phyloP scores from a whole-genome alignment of 2,329 filamentous ascomycete genomes.

The Colletotrichum sp. region DNA sequence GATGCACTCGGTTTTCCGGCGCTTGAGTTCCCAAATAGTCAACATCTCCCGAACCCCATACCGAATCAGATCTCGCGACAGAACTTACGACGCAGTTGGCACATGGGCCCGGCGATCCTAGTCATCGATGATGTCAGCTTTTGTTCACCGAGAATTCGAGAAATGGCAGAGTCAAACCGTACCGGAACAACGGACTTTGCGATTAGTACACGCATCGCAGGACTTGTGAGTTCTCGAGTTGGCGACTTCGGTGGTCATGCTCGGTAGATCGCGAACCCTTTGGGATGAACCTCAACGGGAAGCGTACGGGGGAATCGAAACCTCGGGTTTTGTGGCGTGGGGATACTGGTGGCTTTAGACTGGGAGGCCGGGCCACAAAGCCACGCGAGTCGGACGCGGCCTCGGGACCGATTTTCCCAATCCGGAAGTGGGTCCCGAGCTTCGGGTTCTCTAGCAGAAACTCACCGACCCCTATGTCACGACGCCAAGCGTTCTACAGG shows the following conservation, averaged over 20 bases:
- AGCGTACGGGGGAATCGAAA: neutral
- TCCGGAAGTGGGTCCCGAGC: neutral
- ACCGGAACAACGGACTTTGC: constrained; percentile 45
- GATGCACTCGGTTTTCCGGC: constrained; percentile 25
- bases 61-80: neutral
- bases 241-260: neutral
- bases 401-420: neutral
- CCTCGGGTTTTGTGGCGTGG: neutral
- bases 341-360: neutral
- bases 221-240: constrained; percentile 27
- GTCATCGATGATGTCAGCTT: neutral
- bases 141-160: neutral
- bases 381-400: neutral
- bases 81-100: constrained; percentile 29
- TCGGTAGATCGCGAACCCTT: neutral
- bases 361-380: neutral
- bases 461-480: neutral
- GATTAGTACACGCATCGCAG: constrained; percentile 42
- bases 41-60: neutral
- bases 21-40: neutral
- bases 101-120: constrained; percentile 23
- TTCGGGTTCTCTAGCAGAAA: neutral
- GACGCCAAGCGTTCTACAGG: neutral
- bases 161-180: neutral
- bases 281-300: neutral